Evolutionary conservation across 202 grass and related monocot species (phyloP).

Genomic region (Schoenoplectus triqueter): DNA sequence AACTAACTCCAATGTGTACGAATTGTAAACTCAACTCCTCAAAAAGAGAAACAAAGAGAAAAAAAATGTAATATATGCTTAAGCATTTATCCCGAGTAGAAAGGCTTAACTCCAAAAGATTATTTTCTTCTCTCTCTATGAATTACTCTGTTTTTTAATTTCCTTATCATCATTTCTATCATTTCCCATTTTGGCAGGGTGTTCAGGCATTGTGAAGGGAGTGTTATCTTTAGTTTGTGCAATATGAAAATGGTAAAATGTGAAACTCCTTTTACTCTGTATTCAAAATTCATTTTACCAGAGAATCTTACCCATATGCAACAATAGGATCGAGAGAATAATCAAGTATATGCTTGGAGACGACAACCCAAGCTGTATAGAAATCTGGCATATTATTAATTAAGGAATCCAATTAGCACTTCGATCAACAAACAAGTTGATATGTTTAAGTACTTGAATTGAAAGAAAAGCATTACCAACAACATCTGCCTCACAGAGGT

Average conservation of each 20-base stretch:
- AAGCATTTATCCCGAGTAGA: constrained; percentile 9
- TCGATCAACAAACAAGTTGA: constrained; percentile 38
- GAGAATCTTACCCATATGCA: constrained; percentile 70
- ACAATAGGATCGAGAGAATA: constrained; percentile 63
- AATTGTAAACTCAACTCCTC: neutral
- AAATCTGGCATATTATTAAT: constrained; percentile 64
- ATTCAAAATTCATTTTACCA: constrained; percentile 7
- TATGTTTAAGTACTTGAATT: constrained; percentile 37
- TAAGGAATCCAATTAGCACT: constrained; percentile 19
- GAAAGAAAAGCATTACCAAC: constrained; percentile 61
- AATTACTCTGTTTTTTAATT: neutral
- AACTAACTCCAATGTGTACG: neutral
- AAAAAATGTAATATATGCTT: neutral
- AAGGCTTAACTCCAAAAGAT: neutral
- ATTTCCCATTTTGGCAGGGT: neutral
- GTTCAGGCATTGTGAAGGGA: neutral
- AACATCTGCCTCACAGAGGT: constrained; percentile 90
- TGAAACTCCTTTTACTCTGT: neutral
- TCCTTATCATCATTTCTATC: neutral
- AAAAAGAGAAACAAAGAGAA: neutral
- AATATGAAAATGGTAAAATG: neutral
- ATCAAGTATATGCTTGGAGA: constrained; percentile 80
- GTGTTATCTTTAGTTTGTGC: neutral
- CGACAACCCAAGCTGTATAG: constrained; percentile 87
- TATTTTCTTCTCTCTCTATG: neutral